Evolutionary conservation across 768 basidiomycete species (phyloP), one percentile per base, ranked within the genome.

Genomic region (Leucosporidium creatinivorum): DNA sequence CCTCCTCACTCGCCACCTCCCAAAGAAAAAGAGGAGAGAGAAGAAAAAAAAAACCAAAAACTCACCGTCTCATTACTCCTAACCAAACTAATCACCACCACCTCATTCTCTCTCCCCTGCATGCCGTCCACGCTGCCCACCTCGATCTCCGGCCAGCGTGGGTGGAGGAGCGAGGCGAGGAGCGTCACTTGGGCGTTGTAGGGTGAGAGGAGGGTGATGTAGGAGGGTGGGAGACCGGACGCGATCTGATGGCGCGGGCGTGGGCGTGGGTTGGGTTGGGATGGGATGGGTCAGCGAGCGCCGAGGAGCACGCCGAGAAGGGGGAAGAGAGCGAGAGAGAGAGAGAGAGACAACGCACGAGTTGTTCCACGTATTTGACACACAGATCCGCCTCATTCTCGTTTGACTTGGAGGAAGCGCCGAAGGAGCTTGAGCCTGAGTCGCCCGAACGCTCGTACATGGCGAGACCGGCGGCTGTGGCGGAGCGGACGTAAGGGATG

Each of bases 71-170:
- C 86, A 74, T 98, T 99, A 72, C 91, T 93, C 30, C 96, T 83
- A 2, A 98, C 96, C 5, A 99, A 84, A 72, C 86, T 90, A 62
- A 99, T 89, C 28, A 98, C 85, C 49, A 98, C 85, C 0, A 92
- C 92, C 62, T 98, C 49, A 18, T 39, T 28, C 49, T 61, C 60
- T 9, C 60, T 26, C 28, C 60, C 60, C 80, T 99, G 96, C 87
- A 97, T 89, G 0, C 93, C 92, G 75, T 98, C 96, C 1, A 98
- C 93, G 0, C 89, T 91, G 1, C 93, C 96, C 54, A 96, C 91
- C 73, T 97, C 93, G 1, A 98, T 31, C 19, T 79, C 80, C 0
- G 81, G 81, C 62, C 77, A 79, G 12, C 76, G 71, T 0, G 87
- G 85, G 28, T 88, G 85, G 25, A 99, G 80, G 52, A 91, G 80